These are phyloP conservation scores for Aplosporella prunicola DNA, from an alignment of 2,329 filamentous ascomycete genomes.

Conservation along the genomic window DNA sequence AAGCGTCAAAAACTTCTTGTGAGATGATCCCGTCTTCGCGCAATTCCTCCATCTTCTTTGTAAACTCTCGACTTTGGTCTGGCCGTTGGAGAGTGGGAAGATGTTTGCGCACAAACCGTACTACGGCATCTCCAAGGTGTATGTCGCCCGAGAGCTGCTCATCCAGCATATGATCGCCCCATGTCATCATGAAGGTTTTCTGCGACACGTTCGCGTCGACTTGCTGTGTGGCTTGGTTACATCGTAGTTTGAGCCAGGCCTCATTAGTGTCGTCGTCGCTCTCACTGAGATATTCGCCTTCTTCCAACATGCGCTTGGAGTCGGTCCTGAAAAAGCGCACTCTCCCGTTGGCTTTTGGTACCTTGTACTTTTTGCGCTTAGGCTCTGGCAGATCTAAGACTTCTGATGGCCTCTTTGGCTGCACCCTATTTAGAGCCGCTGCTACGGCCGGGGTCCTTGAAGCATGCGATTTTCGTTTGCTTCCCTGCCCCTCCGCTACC, in stretches of 20 bases:
- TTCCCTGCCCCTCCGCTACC: conserved; percentile 15
- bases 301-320: conserved; percentile 29
- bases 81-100: conserved; percentile 16
- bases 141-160: conserved; percentile 27
- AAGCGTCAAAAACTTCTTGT: conserved; percentile 15
- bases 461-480: conserved; percentile 7
- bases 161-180: conserved; percentile 28
- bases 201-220: conserved; percentile 11
- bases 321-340: conserved; percentile 32
- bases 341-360: conserved; percentile 26
- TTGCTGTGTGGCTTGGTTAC: conserved; percentile 18
- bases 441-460: background rate
- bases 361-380: conserved; percentile 21
- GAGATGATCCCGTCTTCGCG: conserved; percentile 21
- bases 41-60: conserved; percentile 25
- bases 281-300: conserved; percentile 32
- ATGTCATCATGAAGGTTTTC: conserved; percentile 27
- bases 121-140: conserved; percentile 27
- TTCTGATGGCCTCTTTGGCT: conserved; percentile 14
- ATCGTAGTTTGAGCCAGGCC: conserved; percentile 27
- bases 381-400: conserved; percentile 14
- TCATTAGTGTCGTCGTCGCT: conserved; percentile 36
- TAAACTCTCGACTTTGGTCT: conserved; percentile 19
- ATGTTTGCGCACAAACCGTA: conserved; percentile 29
- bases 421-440: conserved; percentile 1